Evolutionary conservation across 495 filamentous ascomycete genomes (phyloP).

Genomic region (Penicillium canariense): DNA sequence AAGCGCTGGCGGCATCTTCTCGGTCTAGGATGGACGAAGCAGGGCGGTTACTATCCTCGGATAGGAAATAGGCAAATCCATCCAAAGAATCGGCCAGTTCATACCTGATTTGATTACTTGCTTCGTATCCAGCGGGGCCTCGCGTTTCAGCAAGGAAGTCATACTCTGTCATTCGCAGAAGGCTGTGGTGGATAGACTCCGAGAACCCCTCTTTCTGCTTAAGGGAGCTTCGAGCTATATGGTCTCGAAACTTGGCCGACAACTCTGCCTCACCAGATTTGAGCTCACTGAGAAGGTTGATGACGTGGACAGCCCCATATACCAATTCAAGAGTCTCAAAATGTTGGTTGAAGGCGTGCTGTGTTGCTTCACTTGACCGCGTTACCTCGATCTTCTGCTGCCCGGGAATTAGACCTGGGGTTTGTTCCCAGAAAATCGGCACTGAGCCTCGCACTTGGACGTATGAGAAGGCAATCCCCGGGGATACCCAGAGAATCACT

Average conservation of each 20-base stretch:
- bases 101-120: constrained; percentile 71
- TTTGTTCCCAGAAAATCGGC: constrained; percentile 96
- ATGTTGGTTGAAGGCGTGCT: constrained; percentile 93
- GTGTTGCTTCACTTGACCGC: constrained; percentile 83
- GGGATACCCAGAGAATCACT: constrained; percentile 66
- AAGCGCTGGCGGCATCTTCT: constrained; percentile 38
- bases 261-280: constrained; percentile 82
- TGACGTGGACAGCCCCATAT: constrained; percentile 86
- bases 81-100: constrained; percentile 74
- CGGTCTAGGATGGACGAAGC: constrained; percentile 21
- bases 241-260: constrained; percentile 71
- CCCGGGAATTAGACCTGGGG: constrained; percentile 78
- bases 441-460: constrained; percentile 89
- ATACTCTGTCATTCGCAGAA: constrained; percentile 78
- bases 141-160: constrained; percentile 95
- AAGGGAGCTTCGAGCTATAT: constrained; percentile 67
- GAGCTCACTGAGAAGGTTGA: constrained; percentile 86
- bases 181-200: constrained; percentile 57
- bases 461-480: constrained; percentile 83
- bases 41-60: constrained; percentile 54
- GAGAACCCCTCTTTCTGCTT: constrained; percentile 44
- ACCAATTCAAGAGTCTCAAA: constrained; percentile 77
- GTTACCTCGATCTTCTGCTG: constrained; percentile 95
- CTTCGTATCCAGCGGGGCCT: constrained; percentile 82
- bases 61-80: constrained; percentile 85